A percentile compares a stretch with the other conserved stretches of the same genome.
Conservation (phyloP, 208 protist species). For the Leptomonas seymouri region DNA sequence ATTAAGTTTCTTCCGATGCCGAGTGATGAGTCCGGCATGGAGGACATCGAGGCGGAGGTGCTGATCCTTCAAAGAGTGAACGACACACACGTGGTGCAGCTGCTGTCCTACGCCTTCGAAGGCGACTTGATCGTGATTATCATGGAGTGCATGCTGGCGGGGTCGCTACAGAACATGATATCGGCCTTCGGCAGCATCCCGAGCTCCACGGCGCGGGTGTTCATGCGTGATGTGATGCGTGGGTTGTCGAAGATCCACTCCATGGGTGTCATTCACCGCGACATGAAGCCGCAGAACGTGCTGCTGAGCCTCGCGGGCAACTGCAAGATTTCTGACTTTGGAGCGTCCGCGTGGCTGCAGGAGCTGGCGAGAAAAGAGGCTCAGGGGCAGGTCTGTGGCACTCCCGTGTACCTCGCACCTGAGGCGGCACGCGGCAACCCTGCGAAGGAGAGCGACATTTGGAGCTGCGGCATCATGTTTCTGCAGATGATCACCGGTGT, state of each 20-base stretch:
- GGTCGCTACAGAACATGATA: conserved; percentile 83
- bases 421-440: conserved; percentile 80
- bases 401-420: conserved; percentile 88
- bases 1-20: conserved; percentile 88
- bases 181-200: conserved; percentile 74
- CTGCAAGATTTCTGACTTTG: conserved; percentile 94
- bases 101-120: conserved; percentile 83
- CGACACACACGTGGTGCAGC: conserved; percentile 86
- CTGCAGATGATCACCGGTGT: conserved; percentile 82
- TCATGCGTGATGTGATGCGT: conserved; percentile 83
- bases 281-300: conserved; percentile 94
- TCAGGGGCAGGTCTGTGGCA: conserved; percentile 69
- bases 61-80: conserved; percentile 83
- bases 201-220: conserved; percentile 60
- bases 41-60: conserved; percentile 80
- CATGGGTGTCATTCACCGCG: conserved; percentile 84
- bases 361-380: conserved; percentile 66
- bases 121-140: conserved; percentile 75
- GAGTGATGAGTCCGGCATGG: conserved; percentile 58
- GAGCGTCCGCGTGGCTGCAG: conserved; percentile 75
- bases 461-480: conserved; percentile 89
- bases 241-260: conserved; percentile 87
- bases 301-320: conserved; percentile 75
- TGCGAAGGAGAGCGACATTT: conserved; percentile 82
- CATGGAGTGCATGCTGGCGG: conserved; percentile 93